Evolutionary conservation across 495 filamentous ascomycete species (phyloP), one percentile per base, ranked within the genome.

Genomic region (Hypoxylon crocopeplum): DNA sequence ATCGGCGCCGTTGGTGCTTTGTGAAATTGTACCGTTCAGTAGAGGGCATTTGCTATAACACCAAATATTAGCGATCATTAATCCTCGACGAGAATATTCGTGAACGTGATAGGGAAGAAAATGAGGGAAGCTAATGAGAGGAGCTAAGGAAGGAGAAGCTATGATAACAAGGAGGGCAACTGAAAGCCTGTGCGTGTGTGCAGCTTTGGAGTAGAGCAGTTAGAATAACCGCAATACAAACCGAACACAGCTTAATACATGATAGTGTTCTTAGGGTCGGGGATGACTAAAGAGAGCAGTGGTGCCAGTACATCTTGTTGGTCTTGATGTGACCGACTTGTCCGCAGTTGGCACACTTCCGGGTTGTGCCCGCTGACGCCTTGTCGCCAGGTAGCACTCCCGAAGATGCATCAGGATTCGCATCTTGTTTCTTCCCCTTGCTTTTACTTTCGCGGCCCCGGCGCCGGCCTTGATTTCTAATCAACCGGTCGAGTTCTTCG

Each of bases 261-360:
- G 7, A 54, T 49, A 13, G 1, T 25, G 3, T 21, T 58, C 42
- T 46, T 29, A 47, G 53, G 41, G 44, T 25, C 47, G 21, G 50
- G 38, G 30, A 39, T 20, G 21, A 20, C 17, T 25, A 52, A 40
- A 3, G 30, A 50, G 36, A 46, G 51, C 56, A 72, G 44, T 46
- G 41, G 19, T 62, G 63, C 52, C 66, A 77, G 71, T 79, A 93
- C 89, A 93, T 97, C 80, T 96, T 94, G 78, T 97, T 97, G n/a
- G 93, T 97, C 74, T 96, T 96, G 81, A 99, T 99, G 67, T 99
- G 94, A 19, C 94, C 94, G 16, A 93, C 87, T 66, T 92, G 87
- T 25, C 93, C 93, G 66, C 94, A 99, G 72, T 96, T 98, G 20
- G 95, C 93, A 68, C 94, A 99, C 72, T 97, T 98, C 58, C 95